Conservation (phyloP, 2,329 filamentous ascomycete species). For the Ophiostoma angusticollis region DNA sequence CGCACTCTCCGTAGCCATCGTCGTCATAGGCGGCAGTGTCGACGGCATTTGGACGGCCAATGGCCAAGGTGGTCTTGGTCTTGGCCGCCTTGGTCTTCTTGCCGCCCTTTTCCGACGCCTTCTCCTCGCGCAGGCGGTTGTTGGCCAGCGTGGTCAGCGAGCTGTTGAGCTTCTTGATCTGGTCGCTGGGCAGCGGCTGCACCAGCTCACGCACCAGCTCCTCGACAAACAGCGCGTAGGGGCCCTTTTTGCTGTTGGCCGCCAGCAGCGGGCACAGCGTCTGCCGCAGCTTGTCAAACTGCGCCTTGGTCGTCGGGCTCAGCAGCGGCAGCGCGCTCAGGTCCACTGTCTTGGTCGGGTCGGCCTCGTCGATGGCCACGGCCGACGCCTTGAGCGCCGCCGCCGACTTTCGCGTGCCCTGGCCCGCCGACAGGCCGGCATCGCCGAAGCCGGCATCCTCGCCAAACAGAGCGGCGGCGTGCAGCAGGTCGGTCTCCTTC, state of each 20-base stretch:
- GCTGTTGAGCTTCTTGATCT: conserved; percentile 93
- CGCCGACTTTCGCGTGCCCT: conserved; percentile 55
- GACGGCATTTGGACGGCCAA: conserved; percentile 44
- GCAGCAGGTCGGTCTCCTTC: conserved; percentile 75
- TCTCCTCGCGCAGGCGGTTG: conserved; percentile 98
- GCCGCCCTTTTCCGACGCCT: conserved; percentile 78
- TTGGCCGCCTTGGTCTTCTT: conserved; percentile 98
- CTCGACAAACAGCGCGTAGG: conserved; percentile 80
- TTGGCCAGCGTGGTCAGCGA: conserved; percentile 81
- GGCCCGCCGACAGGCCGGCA: conserved; percentile 54
- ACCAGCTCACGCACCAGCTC: conserved; percentile 81
- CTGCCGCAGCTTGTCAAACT: conserved; percentile 70
- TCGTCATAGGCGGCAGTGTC: conserved; percentile 68
- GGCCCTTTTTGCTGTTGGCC: conserved; percentile 69
- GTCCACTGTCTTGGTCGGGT: conserved; percentile 71
- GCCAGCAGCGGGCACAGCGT: conserved; percentile 67
- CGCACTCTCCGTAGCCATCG: conserved; percentile 63
- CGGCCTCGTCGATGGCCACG: conserved; percentile 56
- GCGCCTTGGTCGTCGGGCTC: conserved; percentile 74
- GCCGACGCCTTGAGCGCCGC: conserved; percentile 41
- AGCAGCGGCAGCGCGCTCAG: conserved; percentile 70
- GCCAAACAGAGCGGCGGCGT: conserved; percentile 88
- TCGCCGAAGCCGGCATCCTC: no score
- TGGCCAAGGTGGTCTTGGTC: conserved; percentile 76
- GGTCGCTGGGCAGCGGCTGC: conserved; percentile 77